A percentile compares a stretch with the other conserved stretches of the same genome.
phyloP scores from a whole-genome alignment of 768 basidiomycete species.

The Mycena vitilis region DNA sequence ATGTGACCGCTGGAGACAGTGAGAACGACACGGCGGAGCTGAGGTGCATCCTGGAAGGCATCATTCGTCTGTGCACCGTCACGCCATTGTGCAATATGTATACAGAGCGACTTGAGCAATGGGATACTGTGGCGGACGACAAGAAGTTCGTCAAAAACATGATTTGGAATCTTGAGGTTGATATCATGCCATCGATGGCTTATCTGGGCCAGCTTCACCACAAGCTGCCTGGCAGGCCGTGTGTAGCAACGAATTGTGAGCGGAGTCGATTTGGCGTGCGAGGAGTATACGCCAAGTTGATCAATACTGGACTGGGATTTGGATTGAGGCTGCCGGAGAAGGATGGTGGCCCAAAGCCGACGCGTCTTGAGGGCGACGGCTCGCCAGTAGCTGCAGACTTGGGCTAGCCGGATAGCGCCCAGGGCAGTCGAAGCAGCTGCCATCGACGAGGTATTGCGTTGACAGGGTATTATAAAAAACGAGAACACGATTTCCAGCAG shows the following conservation, averaged over 20 bases:
- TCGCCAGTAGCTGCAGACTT: constrained; percentile 33
- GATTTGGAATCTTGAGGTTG: not conserved
- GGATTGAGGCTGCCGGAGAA: not conserved
- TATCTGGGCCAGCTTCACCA: not conserved
- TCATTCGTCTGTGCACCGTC: constrained; percentile 18
- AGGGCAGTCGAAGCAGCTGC: not conserved
- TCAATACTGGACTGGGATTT: not conserved
- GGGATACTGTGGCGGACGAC: constrained; percentile 16
- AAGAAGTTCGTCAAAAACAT: constrained; percentile 6
- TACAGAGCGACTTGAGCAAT: constrained; percentile 16
- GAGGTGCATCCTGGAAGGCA: constrained; percentile 23
- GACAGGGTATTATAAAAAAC: constrained; percentile 7
- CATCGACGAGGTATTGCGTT: not conserved
- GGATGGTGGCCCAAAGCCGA: constrained; percentile 22
- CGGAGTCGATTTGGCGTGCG: constrained; percentile 9
- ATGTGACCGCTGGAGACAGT: not conserved
- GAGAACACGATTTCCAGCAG: constrained; percentile 22
- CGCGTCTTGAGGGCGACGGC: constrained; percentile 9
- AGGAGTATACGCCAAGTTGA: constrained; percentile 16
- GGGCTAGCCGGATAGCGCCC: constrained; percentile 7
- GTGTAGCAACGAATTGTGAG: constrained; percentile 5
- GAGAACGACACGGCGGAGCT: constrained; percentile 22
- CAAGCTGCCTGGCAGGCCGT: not conserved
- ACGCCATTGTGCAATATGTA: constrained; percentile 2
- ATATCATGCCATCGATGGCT: constrained; percentile 28